Base-by-base conservation (phyloP, 2,329 filamentous ascomycete species). In the Trichoderma citrinoviride region DNA sequence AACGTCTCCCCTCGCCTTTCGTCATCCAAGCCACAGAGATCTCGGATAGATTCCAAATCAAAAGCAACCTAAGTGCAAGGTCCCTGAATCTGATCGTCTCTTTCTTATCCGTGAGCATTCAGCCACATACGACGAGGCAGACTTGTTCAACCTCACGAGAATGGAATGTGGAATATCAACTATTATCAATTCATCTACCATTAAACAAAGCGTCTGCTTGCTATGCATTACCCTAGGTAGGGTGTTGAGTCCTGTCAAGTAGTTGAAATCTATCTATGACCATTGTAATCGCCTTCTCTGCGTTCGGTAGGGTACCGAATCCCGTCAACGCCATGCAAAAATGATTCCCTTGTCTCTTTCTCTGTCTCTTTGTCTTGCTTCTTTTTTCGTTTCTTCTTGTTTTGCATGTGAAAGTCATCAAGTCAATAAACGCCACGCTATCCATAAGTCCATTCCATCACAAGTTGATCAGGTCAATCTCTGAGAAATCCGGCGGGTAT, bases 401-500 rank as follows among this genome's bases (percentile, higher is more conserved):
- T 29, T 14, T 12, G 21, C 17, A 55, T 40, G 19, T 40, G 41
- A 57, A 61, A 47, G 19, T 6, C 8, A 50, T n/a, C 52, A 29
- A 29, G 23, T 33, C 55, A 64, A 33, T 10, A 50, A 63, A 64
- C 52, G 52, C 61, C 61, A 41, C 33, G 53, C 52, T 40, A 29
- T n/a, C 3, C 25, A 29, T 56, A n/a, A n/a, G 33, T 44, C n/a
- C 19, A 49, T 17, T 40, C 50, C 14, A n/a, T 72, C 71, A 96
- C 67, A 96, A 77, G 73, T 89, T 89, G 77, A 97, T 96, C 71
- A 96, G 79, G 78, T 96, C 92, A 29, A 94, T 82, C 77, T 96
- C 91, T 0, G 90, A 93, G 74, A 96, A 96, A 77, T 97, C 93
- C 0, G 93, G 93, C 17, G 93, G 93, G 67, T 92, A 91, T 68